Percentiles rank a stretch among this genome's conserved stretches.
Evolutionary conservation across 2,329 filamentous ascomycete species (phyloP).

Genomic region (Fusarium pilosicola): DNA sequence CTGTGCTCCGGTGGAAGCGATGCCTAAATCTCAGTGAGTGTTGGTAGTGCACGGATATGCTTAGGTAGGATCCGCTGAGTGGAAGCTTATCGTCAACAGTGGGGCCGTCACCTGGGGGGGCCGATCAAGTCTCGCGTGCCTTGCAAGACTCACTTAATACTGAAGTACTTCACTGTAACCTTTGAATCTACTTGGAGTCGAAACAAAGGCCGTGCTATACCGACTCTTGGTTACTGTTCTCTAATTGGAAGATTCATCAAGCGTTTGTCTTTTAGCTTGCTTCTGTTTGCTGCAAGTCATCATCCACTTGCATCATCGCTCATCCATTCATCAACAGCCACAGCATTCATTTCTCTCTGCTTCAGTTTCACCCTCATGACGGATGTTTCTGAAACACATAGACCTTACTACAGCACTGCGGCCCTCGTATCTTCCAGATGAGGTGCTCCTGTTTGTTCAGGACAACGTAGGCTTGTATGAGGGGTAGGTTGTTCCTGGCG

Average conservation of each 20-base stretch:
- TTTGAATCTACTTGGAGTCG: not conserved
- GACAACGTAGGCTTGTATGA: constrained; percentile 98
- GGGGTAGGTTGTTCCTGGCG: constrained; percentile 70
- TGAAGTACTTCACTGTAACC: constrained; percentile 1
- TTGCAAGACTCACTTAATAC: constrained; percentile 19
- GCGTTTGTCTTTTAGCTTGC: not conserved
- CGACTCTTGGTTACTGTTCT: not conserved
- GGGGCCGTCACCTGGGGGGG: constrained; percentile 27
- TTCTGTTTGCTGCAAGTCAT: constrained; percentile 23
- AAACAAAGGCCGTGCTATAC: not conserved
- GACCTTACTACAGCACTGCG: constrained; percentile 96
- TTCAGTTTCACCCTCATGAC: constrained; percentile 60
- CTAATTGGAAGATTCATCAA: not conserved
- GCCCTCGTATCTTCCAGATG: constrained; percentile 91
- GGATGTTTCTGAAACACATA: constrained; percentile 96
- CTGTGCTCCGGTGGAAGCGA: constrained; percentile 1
- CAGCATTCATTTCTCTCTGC: constrained; percentile 4
- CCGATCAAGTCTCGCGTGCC: constrained; percentile 19
- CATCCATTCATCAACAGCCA: constrained; percentile 5
- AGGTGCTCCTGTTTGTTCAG: constrained; percentile 95
- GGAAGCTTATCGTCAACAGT: constrained; percentile 32
- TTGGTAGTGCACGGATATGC: not conserved
- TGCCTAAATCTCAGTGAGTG: not conserved
- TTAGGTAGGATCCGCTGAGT: not conserved
- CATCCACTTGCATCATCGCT: constrained; percentile 36